Evolutionary conservation across 73 alveolate species (phyloP).

Genomic region (Paramecium sonneborni): DNA sequence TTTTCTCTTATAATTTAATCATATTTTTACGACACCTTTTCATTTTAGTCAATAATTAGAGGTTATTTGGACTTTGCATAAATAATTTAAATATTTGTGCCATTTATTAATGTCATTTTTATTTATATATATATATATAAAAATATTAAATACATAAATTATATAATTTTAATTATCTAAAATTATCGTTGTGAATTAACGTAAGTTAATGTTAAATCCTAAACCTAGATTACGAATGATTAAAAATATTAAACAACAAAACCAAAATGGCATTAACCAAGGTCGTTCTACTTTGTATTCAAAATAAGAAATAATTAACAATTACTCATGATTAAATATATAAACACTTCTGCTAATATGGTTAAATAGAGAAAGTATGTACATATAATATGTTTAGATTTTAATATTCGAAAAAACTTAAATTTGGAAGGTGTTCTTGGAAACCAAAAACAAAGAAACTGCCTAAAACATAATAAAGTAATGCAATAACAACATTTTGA

Average conservation of each 20-base stretch:
- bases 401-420: constrained; percentile 8
- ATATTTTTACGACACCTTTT: neutral
- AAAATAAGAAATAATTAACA: constrained; percentile 19
- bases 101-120: neutral
- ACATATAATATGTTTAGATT: neutral
- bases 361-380: neutral
- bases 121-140: neutral
- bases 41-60: neutral
- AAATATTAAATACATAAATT: neutral
- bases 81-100: neutral
- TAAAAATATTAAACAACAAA: neutral
- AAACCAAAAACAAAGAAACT: neutral
- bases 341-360: neutral
- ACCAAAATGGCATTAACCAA: constrained; percentile 25
- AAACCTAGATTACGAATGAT: neutral
- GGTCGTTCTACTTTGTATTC: constrained; percentile 49
- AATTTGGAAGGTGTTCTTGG: constrained; percentile 33
- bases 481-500: neutral
- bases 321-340: constrained; percentile 12
- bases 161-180: constrained; percentile 19
- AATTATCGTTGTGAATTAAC: constrained; percentile 39
- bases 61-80: neutral
- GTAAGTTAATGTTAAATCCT: constrained; percentile 9
- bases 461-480: neutral
- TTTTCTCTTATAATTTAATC: neutral